Conservation (phyloP, 495 filamentous ascomycete genomes). For the Lophium mytilinum region DNA sequence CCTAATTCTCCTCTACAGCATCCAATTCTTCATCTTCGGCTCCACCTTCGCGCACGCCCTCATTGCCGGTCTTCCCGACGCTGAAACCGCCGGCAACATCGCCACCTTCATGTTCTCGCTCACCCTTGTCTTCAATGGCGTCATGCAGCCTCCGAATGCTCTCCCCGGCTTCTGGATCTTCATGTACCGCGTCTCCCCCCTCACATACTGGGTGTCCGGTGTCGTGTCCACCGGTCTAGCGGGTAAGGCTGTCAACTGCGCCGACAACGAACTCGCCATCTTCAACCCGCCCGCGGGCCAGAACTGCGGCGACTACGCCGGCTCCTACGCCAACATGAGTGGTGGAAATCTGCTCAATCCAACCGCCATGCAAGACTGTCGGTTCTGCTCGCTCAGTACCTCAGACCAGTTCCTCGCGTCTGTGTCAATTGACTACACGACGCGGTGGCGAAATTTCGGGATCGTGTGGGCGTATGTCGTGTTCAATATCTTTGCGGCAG, state of each 20-base stretch:
- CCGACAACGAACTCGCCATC: background rate
- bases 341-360: slow-evolving; percentile 48
- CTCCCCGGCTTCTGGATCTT: slow-evolving; percentile 10
- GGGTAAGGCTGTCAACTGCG: background rate
- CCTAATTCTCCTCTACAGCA: background rate
- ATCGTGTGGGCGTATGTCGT: slow-evolving; percentile 60
- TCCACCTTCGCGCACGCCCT: background rate
- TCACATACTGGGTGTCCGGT: slow-evolving; percentile 1
- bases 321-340: background rate
- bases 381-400: slow-evolving; percentile 49
- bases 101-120: slow-evolving; percentile 2
- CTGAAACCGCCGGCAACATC: background rate
- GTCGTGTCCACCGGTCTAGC: background rate
- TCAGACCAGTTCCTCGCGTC: slow-evolving; percentile 54
- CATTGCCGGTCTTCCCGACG: background rate
- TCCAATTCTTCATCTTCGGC: slow-evolving; percentile 1
- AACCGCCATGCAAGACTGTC: slow-evolving; percentile 45
- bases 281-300: background rate
- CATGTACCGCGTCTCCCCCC: slow-evolving; percentile 3
- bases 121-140: slow-evolving; percentile 1
- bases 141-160: background rate
- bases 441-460: slow-evolving; percentile 65
- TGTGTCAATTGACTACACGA: slow-evolving; percentile 43
- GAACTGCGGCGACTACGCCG: background rate
- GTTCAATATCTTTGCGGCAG: slow-evolving; percentile 69